Base-by-base conservation (phyloP, 2,329 filamentous ascomycete species). In the Curvularia verruculosa region DNA sequence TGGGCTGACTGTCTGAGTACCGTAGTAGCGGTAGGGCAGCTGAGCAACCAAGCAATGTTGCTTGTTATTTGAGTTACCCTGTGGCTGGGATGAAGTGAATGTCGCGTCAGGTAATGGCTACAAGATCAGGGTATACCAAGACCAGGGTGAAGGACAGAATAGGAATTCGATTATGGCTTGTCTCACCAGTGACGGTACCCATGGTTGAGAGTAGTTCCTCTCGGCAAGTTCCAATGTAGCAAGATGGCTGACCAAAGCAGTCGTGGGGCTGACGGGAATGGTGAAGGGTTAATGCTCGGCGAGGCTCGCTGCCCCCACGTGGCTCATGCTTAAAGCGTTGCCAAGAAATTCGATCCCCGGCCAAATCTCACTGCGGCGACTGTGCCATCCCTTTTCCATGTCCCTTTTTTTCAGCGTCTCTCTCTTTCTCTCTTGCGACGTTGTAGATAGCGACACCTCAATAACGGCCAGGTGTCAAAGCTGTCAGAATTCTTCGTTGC, bases 321-420 rank as follows among this genome's bases (percentile, higher is more conserved):
- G 34, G 46, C 46, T 49, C 28, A 34, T 26, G 24, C 23, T 28
- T 9, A 23, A n/a, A 34, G 28, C 18, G 44, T 46, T 46, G 44
- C 44, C 44, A 46, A 46, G 44, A 15, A 18, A 5, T 2, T 7
- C 3, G 26, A 46, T 23, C n/a, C 13, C 44, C 46, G 46, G 46
- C 23, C 46, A 49, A 39, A 49, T 49, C 46, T 49, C 46, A 39
- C 46, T 39, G 34, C 34, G 5, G 1, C 21, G 34, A 39, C 34
- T 26, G 37, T 19, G 5, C 3, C 24, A 18, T 49, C 46, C 34
- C 23, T 26, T 39, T 49, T 26, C n/a, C n/a, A 23, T n/a, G 28
- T 24, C 34, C 31, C 21, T 8, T 15, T 24, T 8, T 15, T 24
- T 15, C 39, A 21, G 39, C 18, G 9, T 13, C 13, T 18, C 7